phyloP scores from a whole-genome alignment of 2,329 filamentous ascomycete species.

The Magnaporthales sp. region DNA sequence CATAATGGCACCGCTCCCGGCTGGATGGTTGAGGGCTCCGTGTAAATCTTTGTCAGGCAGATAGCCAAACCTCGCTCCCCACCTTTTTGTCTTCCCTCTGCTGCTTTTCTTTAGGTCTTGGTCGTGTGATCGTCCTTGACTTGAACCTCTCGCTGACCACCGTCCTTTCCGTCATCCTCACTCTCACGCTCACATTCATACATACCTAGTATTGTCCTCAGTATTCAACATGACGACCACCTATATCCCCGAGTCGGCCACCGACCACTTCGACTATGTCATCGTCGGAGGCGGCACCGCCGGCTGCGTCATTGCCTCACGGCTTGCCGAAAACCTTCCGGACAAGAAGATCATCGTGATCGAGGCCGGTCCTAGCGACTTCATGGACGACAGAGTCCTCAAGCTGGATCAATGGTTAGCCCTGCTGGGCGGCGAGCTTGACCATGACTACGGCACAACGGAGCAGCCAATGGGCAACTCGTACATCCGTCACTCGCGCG shows the following conservation, averaged over 20 bases:
- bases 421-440: conserved; percentile 76
- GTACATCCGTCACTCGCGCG: conserved; percentile 82
- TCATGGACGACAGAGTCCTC: conserved; percentile 77
- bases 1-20: background rate
- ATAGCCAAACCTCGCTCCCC: background rate
- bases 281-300: conserved; percentile 80
- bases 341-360: conserved; percentile 74
- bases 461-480: conserved; percentile 89
- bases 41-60: background rate
- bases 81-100: background rate
- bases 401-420: conserved; percentile 81
- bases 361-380: conserved; percentile 84
- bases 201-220: background rate
- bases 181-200: background rate
- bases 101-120: background rate
- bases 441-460: conserved; percentile 84
- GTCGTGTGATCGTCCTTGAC: background rate
- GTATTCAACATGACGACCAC: conserved; percentile 54
- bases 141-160: background rate
- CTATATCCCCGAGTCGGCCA: conserved; percentile 53
- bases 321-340: conserved; percentile 75
- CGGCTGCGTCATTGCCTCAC: conserved; percentile 74
- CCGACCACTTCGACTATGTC: conserved; percentile 71
- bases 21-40: background rate
- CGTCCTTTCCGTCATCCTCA: background rate